Percentiles rank a stretch among this genome's conserved stretches.
Evolutionary conservation across 129 eudicot genomes (phyloP).

Genomic region (Lactuca saligna): DNA sequence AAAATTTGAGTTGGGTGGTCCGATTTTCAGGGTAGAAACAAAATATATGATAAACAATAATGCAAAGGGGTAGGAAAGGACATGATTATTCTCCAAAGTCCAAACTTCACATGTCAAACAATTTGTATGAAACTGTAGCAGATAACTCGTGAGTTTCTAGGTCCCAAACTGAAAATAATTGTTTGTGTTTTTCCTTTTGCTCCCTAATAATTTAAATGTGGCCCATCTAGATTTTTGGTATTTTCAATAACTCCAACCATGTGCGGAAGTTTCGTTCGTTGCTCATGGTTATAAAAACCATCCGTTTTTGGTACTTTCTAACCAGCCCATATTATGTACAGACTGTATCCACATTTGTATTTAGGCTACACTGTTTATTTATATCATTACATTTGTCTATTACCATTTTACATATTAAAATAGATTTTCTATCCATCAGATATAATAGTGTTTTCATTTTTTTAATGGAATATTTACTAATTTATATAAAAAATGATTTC

Average conservation of each 20-base stretch:
- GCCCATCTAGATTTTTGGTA: conserved; percentile 4
- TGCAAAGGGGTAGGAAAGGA: background rate
- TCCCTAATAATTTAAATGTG: background rate
- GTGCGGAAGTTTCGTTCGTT: conserved; percentile 7
- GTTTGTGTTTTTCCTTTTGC: conserved; percentile 7
- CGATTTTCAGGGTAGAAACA: too few species aligned
- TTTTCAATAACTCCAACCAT: conserved; percentile 8
- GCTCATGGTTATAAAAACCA: conserved; percentile 6
- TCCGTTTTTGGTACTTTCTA: background rate
- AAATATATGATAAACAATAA: too few species aligned
- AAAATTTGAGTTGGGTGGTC: too few species aligned
- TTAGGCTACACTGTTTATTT: background rate
- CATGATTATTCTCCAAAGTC: conserved; percentile 3
- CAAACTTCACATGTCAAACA: conserved; percentile 28
- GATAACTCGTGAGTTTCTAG: conserved; percentile 27
- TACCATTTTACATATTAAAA: too few species aligned
- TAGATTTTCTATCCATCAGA: too few species aligned
- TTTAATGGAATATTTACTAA: too few species aligned
- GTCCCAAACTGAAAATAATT: conserved; percentile 24
- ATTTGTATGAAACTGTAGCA: conserved; percentile 13
- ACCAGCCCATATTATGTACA: background rate
- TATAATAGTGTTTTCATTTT: too few species aligned
- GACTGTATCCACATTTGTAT: background rate
- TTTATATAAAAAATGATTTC: too few species aligned
- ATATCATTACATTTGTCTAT: background rate